A percentile compares a stretch with the other conserved stretches of the same genome.
phyloP scores from a whole-genome alignment of 106 monocot species.

The Dioscorea zingiberensis region DNA sequence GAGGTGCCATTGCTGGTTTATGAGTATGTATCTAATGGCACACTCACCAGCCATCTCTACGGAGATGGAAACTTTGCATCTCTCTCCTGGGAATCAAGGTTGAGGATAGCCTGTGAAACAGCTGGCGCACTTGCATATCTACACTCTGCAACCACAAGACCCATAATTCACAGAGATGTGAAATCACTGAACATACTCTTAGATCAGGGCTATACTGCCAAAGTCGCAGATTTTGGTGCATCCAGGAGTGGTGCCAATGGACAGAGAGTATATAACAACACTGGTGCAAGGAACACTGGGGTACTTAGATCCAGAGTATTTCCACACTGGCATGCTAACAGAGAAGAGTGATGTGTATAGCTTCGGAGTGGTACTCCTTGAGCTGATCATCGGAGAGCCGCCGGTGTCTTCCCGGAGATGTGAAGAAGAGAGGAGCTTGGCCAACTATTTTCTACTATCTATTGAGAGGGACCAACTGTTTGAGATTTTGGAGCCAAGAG shows the following conservation, averaged over 20 bases:
- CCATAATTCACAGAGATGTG: slow-evolving; percentile 41
- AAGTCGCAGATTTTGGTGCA: slow-evolving; percentile 51
- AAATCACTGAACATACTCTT: slow-evolving; percentile 43
- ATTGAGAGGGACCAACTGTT: slow-evolving; percentile 5
- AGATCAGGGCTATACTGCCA: slow-evolving; percentile 29
- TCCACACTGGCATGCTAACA: slow-evolving; percentile 20
- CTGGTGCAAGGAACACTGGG: slow-evolving; percentile 37
- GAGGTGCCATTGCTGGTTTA: slow-evolving; percentile 48
- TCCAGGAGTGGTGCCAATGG: slow-evolving; percentile 29
- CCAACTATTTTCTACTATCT: slow-evolving; percentile 7
- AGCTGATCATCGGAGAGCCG: slow-evolving; percentile 39
- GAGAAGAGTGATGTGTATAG: slow-evolving; percentile 59
- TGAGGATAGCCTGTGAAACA: slow-evolving; percentile 2
- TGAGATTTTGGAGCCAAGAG: slow-evolving; percentile 9
- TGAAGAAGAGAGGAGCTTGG: slow-evolving; percentile 18
- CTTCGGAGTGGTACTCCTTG: slow-evolving; percentile 49
- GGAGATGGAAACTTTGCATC: neutral
- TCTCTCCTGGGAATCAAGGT: slow-evolving; percentile 21
- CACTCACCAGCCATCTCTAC: slow-evolving; percentile 30
- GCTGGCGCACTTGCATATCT: slow-evolving; percentile 38
- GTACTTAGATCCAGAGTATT: slow-evolving; percentile 45
- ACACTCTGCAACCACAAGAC: slow-evolving; percentile 26
- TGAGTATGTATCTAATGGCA: slow-evolving; percentile 49
- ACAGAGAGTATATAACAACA: slow-evolving; percentile 24
- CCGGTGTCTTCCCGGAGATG: slow-evolving; percentile 16